These are phyloP conservation scores for Chrysochromulina tobinii DNA, from an alignment of 78 protist genomes.

Conservation along the genomic window DNA sequence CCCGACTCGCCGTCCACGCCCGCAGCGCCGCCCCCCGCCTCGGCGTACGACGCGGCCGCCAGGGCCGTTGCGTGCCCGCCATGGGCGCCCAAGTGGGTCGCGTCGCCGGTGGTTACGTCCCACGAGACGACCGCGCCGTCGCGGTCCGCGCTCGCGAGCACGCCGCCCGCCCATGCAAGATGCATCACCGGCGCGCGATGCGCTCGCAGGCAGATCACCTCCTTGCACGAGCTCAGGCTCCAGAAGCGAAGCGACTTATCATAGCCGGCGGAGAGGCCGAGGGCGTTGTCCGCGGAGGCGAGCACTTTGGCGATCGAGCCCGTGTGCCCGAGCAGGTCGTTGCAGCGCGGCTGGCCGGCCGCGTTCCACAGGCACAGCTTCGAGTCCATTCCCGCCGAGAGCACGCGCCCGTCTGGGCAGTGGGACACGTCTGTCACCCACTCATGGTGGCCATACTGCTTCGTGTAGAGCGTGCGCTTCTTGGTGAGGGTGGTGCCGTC, in stretches of 20 bases:
- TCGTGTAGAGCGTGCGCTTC: conserved; percentile 5
- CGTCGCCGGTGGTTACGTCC: not conserved
- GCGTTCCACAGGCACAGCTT: conserved; percentile 50
- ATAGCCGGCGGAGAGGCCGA: conserved; percentile 24
- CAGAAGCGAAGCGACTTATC: conserved; percentile 35
- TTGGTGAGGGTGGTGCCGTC: not conserved
- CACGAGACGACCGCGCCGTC: not conserved
- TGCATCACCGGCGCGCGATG: conserved; percentile 24
- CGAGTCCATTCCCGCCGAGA: conserved; percentile 43
- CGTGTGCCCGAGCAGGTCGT: conserved; percentile 36
- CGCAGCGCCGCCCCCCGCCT: not conserved
- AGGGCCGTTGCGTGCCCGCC: conserved; percentile 16
- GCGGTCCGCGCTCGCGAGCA: conserved; percentile 37
- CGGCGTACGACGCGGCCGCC: not conserved
- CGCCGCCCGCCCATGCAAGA: conserved; percentile 11
- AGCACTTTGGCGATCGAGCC: not conserved
- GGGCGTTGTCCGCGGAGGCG: not conserved
- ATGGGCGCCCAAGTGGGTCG: not conserved
- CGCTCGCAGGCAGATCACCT: not conserved
- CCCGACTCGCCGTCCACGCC: too few relatives aligned
- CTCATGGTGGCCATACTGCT: conserved; percentile 9
- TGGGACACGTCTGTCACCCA: conserved; percentile 27
- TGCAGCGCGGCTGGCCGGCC: conserved; percentile 21
- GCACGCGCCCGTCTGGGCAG: conserved; percentile 19
- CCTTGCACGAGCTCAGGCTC: not conserved